Percentiles rank a stretch among this genome's conserved stretches.
phyloP scores from a whole-genome alignment of 352 stramenopile genomes.

The Aphanomyces euteiches region DNA sequence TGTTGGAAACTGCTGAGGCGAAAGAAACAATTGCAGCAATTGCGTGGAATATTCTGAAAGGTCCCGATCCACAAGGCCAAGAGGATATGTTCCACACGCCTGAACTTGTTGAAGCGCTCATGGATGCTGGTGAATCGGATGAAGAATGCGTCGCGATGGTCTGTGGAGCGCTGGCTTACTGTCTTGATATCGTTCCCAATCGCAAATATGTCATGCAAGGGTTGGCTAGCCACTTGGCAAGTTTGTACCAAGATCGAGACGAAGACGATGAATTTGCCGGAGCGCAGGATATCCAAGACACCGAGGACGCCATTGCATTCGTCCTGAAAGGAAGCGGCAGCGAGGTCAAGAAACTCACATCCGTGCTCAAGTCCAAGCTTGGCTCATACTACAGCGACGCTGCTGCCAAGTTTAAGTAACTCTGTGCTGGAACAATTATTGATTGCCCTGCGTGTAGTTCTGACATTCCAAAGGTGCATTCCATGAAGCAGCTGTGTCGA shows the following conservation, averaged over 20 bases:
- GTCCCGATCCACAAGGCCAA: background rate
- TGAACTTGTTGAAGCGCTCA: constrained; percentile 12
- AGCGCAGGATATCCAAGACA: constrained; percentile 8
- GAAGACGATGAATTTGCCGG: constrained; percentile 17
- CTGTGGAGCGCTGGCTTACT: constrained; percentile 13
- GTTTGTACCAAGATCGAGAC: constrained; percentile 9
- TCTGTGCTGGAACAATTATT: no score
- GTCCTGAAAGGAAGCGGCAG: background rate
- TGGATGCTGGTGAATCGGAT: background rate
- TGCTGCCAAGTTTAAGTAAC: background rate
- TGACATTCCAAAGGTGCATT: no score
- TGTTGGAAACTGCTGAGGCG: background rate
- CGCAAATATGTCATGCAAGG: background rate
- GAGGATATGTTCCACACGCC: background rate
- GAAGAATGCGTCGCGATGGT: constrained; percentile 1
- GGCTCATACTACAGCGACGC: background rate
- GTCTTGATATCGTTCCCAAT: constrained; percentile 11
- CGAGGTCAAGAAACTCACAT: background rate
- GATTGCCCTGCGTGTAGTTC: no score
- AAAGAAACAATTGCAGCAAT: background rate
- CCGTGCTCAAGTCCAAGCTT: background rate
- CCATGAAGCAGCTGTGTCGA: no score
- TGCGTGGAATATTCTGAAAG: constrained; percentile 21
- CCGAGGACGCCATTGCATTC: background rate
- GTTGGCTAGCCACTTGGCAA: background rate